phyloP scores from a whole-genome alignment of 2,329 filamentous ascomycete genomes.

The Bimuria novae-zelandiae region DNA sequence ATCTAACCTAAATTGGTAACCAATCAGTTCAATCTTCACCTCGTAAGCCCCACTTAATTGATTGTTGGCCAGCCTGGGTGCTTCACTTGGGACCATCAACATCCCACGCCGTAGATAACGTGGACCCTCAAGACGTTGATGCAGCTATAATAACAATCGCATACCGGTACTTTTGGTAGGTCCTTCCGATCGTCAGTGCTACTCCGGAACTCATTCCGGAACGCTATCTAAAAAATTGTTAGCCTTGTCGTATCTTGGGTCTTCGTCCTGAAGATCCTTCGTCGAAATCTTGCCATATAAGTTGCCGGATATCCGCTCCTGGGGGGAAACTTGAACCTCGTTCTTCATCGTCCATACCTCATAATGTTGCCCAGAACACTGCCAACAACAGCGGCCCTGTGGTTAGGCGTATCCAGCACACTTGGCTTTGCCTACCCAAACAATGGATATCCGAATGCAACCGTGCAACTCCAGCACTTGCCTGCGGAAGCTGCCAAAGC shows the following conservation, averaged over 20 bases:
- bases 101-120: too few species aligned
- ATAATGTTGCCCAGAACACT: not conserved
- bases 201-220: constrained; percentile 1
- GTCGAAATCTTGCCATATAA: not conserved
- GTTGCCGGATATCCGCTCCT: not conserved
- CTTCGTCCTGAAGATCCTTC: not conserved
- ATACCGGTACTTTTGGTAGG: too few species aligned
- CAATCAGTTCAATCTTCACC: too few species aligned
- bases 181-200: not conserved
- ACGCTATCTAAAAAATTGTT: not conserved
- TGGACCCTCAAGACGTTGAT: too few species aligned
- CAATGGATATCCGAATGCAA: constrained; percentile 17
- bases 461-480: constrained; percentile 30
- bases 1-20: too few species aligned
- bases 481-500: constrained; percentile 30
- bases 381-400: constrained; percentile 23
- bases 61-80: too few species aligned
- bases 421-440: constrained; percentile 17
- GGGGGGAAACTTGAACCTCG: not conserved
- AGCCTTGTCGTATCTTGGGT: not conserved
- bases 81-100: too few species aligned
- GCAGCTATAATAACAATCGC: too few species aligned
- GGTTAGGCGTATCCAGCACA: constrained; percentile 19
- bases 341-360: not conserved
- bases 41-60: too few species aligned